Evolutionary conservation across 2,329 filamentous ascomycete species (phyloP).

Genomic region (Myriosclerotinia duriaeana): DNA sequence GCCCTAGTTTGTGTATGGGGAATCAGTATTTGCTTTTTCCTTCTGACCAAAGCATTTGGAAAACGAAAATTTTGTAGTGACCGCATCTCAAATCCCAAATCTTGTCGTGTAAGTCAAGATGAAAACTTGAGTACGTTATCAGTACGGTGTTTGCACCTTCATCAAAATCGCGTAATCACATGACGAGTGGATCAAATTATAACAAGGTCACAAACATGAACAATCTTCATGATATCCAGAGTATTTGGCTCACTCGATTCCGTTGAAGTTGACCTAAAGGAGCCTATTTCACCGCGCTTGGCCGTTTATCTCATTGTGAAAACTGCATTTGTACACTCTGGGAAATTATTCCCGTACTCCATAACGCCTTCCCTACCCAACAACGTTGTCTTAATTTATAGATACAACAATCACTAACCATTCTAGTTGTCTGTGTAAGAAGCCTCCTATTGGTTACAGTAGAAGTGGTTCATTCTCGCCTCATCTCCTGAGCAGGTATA

Average conservation of each 20-base stretch:
- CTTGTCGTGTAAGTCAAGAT: not conserved
- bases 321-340: not conserved
- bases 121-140: not conserved
- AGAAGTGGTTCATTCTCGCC: not conserved
- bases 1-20: not conserved
- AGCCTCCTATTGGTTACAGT: not conserved
- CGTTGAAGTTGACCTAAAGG: no score
- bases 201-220: not conserved
- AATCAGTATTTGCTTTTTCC: not conserved
- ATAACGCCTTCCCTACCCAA: not conserved
- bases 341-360: not conserved
- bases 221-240: not conserved
- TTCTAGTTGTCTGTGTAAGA: not conserved
- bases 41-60: not conserved
- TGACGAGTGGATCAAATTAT: not conserved
- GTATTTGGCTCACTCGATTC: not conserved
- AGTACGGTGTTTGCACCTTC: not conserved
- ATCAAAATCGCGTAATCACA: not conserved
- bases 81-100: not conserved
- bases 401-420: not conserved
- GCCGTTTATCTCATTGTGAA: not conserved
- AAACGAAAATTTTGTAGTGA: not conserved
- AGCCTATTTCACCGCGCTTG: not conserved
- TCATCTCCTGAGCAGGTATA: conserved; percentile 11
- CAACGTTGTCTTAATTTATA: not conserved